phyloP scores from a whole-genome alignment of 345 rosid species.

The Euphorbia pulcherrima region DNA sequence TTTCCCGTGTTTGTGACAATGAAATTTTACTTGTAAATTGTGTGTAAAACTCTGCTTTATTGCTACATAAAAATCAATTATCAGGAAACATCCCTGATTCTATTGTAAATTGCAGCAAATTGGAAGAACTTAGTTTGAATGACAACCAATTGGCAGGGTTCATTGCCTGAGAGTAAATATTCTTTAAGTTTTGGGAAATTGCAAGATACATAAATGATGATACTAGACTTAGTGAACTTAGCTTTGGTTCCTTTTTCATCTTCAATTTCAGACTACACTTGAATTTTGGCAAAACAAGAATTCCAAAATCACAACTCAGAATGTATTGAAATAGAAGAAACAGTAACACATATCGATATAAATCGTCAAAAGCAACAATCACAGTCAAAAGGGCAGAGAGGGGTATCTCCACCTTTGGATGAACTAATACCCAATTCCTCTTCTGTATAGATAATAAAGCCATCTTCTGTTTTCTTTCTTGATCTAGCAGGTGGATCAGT shows the following conservation, averaged over 20 bases:
- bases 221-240: too few relatives aligned
- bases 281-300: background rate
- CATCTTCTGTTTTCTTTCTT: constrained; percentile 52
- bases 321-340: background rate
- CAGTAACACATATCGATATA: background rate
- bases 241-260: too few relatives aligned
- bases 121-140: constrained; percentile 40
- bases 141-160: constrained; percentile 46
- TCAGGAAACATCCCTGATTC: constrained; percentile 56
- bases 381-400: constrained; percentile 86
- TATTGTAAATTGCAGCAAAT: constrained; percentile 48
- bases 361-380: constrained; percentile 62
- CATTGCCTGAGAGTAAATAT: constrained; percentile 44
- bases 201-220: too few relatives aligned
- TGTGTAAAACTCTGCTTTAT: constrained; percentile 32
- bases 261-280: background rate
- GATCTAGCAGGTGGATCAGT: constrained; percentile 23
- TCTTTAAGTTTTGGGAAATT: constrained; percentile 37
- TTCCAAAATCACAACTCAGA: too few relatives aligned
- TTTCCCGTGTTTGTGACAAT: too few relatives aligned
- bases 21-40: too few relatives aligned
- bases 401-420: constrained; percentile 52
- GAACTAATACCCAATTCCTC: constrained; percentile 64
- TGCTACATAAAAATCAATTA: constrained; percentile 36
- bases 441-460: constrained; percentile 51